Conservation (phyloP, 441 rosid species). For the Isatis lusitanica region DNA sequence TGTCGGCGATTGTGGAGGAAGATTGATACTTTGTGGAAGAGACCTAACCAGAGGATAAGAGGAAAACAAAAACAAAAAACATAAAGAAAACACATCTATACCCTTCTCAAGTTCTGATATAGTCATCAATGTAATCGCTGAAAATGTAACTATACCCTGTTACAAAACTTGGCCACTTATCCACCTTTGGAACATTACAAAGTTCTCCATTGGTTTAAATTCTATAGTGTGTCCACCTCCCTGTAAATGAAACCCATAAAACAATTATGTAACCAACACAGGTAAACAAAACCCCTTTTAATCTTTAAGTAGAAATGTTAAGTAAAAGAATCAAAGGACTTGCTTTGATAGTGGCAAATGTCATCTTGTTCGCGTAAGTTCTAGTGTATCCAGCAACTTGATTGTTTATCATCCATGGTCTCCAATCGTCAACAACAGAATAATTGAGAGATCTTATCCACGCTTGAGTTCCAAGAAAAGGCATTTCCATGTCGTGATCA, state of each 20-base stretch:
- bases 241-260: not conserved
- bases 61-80: no score
- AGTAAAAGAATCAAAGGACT: not conserved
- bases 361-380: constrained; percentile 50
- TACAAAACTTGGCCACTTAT: not conserved
- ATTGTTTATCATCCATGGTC: constrained; percentile 47
- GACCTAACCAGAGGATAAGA: no score
- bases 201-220: not conserved
- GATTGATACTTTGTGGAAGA: no score
- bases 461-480: constrained; percentile 51
- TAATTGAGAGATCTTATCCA: constrained; percentile 58
- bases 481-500: constrained; percentile 53
- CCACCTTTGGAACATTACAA: not conserved
- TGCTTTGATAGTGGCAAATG: constrained; percentile 63
- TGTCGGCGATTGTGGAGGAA: no score
- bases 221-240: not conserved
- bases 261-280: not conserved
- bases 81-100: no score
- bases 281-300: not conserved
- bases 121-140: not conserved
- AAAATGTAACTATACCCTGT: not conserved
- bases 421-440: constrained; percentile 56
- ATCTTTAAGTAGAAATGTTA: not conserved
- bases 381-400: constrained; percentile 70
- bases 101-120: no score